Evolutionary conservation across 257 asterid species (phyloP).

Genomic region (Nicotiana paniculata): DNA sequence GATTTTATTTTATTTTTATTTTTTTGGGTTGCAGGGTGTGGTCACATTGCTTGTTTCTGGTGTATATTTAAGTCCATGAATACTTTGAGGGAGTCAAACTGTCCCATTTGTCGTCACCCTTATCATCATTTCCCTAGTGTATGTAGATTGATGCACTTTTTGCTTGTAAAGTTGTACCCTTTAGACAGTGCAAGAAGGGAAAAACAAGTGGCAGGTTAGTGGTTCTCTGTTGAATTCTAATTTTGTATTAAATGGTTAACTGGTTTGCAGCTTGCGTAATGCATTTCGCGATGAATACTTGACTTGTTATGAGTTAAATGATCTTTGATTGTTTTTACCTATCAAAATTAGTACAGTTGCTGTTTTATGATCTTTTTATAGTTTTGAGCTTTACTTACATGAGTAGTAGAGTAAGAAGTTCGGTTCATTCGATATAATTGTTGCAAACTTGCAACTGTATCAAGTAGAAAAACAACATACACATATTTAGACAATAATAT

Average conservation of each 20-base stretch:
- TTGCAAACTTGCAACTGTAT: background rate
- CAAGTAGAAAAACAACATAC: background rate
- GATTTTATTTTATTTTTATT: background rate
- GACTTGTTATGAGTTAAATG: background rate
- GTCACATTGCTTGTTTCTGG: constrained; percentile 74
- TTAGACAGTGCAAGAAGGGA: constrained; percentile 40
- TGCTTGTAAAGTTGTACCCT: constrained; percentile 51
- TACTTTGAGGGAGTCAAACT: constrained; percentile 26
- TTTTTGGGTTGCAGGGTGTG: constrained; percentile 45
- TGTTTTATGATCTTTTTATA: background rate
- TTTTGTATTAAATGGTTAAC: background rate
- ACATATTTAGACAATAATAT: no score
- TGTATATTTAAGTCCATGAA: constrained; percentile 50
- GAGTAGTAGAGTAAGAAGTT: background rate
- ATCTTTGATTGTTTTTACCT: background rate
- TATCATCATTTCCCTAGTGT: constrained; percentile 53
- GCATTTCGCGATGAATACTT: background rate
- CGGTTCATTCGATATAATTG: background rate
- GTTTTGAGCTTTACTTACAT: background rate
- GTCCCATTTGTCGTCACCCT: constrained; percentile 55
- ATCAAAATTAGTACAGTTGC: background rate
- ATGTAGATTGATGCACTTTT: constrained; percentile 44
- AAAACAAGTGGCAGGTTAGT: constrained; percentile 49
- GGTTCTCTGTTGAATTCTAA: background rate
- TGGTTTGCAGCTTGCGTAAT: background rate